Percentiles rank a stretch among this genome's conserved stretches.
phyloP scores from a whole-genome alignment of 805 yeast genomes.

The Isabelozyma rhagii region DNA sequence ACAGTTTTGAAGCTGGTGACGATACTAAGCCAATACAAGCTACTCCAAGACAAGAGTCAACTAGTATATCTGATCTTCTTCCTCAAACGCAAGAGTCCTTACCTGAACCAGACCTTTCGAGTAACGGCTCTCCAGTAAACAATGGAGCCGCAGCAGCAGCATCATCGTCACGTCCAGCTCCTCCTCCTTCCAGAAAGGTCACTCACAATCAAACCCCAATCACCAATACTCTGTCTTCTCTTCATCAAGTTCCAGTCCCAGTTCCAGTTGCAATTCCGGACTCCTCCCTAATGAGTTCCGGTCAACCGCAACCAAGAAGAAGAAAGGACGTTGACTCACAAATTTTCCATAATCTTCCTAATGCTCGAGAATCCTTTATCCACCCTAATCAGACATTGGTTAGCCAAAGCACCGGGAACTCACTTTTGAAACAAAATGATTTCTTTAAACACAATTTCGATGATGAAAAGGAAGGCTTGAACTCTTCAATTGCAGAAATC shows the following conservation, averaged over 20 bases:
- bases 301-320: slow-evolving; percentile 19
- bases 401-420: slow-evolving; percentile 40
- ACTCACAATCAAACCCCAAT: slow-evolving; percentile 27
- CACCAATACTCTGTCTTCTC: slow-evolving; percentile 11
- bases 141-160: slow-evolving; percentile 5
- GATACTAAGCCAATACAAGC: slow-evolving; percentile 28
- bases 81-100: slow-evolving; percentile 2
- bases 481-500: slow-evolving; percentile 83
- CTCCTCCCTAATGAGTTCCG: background rate
- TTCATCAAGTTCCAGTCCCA: slow-evolving; percentile 24
- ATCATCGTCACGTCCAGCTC: slow-evolving; percentile 40
- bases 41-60: slow-evolving; percentile 21
- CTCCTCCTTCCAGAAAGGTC: slow-evolving; percentile 57
- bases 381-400: slow-evolving; percentile 17
- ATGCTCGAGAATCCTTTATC: slow-evolving; percentile 31
- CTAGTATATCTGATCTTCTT: slow-evolving; percentile 5
- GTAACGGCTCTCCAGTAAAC: slow-evolving; percentile 4
- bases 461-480: slow-evolving; percentile 60
- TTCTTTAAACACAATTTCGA: slow-evolving; percentile 18
- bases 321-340: slow-evolving; percentile 45
- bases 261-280: slow-evolving; percentile 24
- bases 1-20: slow-evolving; percentile 42
- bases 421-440: slow-evolving; percentile 19
- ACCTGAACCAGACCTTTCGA: slow-evolving; percentile 9
- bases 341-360: slow-evolving; percentile 44